Evolutionary conservation across 2,329 filamentous ascomycete species (phyloP), one percentile per base, ranked within the genome.

Genomic region (Ophiostoma novo-ulmi): DNA sequence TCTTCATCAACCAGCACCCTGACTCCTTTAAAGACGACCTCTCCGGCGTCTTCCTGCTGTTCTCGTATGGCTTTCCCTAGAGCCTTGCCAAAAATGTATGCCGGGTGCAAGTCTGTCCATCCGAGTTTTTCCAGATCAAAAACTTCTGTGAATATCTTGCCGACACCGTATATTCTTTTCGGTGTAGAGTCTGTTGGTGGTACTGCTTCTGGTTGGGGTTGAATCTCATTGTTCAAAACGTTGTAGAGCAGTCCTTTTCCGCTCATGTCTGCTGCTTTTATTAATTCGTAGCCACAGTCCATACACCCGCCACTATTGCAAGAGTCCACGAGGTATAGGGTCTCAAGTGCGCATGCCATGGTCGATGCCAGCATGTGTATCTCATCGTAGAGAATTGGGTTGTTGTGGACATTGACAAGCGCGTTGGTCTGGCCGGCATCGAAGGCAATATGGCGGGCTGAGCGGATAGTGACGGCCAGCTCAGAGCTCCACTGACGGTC

Each of bases 301-400:
- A 14, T 14, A 36, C 70, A 70, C 17, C 67, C 48, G 48, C 69
- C 69, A 1, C 73, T 69, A 41, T 76, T 67, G 65, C 65, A 76
- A 22, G 76, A 70, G 67, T 78, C 77, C 39, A 79, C 77, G 7
- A 79, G 71, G 39, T 78, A 79, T 65, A 79, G 63, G 71, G 78
- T 76, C 52, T 77, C 76, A n/a, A 65, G 63, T 2, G 36, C 63
- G 10, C 17, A 79, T 70, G 0, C 71, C 74, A 22, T 74, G 73
- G 22, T 79, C 76, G 26, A 79, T 5, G 76, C 76, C 22, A 79
- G 70, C 58, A 75, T 78, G 1, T 75, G 73, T 31, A 75, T 73
- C 71, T 79, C 78, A 13, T 79, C 77, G 10, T 74, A 71, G 11
- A 73, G 35, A 61, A 75, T 44, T 69, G 73, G 55, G 20, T 73